phyloP scores from a whole-genome alignment of 2,329 filamentous ascomycete genomes.

The Chrysoporthe cubensis region DNA sequence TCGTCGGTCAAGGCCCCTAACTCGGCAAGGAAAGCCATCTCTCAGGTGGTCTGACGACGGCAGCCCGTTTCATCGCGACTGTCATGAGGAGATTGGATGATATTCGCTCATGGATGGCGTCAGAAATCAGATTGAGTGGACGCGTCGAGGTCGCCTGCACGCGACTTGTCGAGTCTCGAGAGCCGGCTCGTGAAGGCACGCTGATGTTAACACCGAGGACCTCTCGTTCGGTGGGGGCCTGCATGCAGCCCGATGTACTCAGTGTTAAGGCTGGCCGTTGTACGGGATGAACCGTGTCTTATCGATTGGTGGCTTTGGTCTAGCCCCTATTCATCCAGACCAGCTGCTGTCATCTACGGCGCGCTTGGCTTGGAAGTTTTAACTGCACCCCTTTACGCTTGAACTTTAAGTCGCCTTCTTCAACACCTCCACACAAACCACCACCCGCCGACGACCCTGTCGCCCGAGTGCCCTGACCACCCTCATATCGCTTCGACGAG shows the following conservation, averaged over 20 bases:
- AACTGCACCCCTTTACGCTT: slow-evolving; percentile 20
- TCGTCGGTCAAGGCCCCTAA: slow-evolving; percentile 70
- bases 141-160: not conserved
- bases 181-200: not conserved
- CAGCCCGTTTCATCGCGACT: slow-evolving; percentile 9
- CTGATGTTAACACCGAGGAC: not conserved
- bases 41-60: slow-evolving; percentile 15
- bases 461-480: slow-evolving; percentile 19
- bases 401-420: slow-evolving; percentile 1
- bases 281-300: not conserved
- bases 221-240: not conserved
- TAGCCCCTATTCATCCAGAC: slow-evolving; percentile 1
- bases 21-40: slow-evolving; percentile 73
- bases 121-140: not conserved
- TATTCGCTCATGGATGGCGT: not conserved
- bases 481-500: slow-evolving; percentile 17
- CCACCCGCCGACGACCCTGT: slow-evolving; percentile 15
- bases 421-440: slow-evolving; percentile 18
- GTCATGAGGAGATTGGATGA: not conserved
- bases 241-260: not conserved
- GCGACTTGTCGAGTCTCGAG: not conserved
- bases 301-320: not conserved
- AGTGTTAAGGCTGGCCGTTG: not conserved
- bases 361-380: not conserved
- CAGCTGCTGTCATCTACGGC: slow-evolving; percentile 1